Evolutionary conservation across 2,329 filamentous ascomycete species (phyloP), one percentile per base, ranked within the genome.

Genomic region (Shiraia sp.): DNA sequence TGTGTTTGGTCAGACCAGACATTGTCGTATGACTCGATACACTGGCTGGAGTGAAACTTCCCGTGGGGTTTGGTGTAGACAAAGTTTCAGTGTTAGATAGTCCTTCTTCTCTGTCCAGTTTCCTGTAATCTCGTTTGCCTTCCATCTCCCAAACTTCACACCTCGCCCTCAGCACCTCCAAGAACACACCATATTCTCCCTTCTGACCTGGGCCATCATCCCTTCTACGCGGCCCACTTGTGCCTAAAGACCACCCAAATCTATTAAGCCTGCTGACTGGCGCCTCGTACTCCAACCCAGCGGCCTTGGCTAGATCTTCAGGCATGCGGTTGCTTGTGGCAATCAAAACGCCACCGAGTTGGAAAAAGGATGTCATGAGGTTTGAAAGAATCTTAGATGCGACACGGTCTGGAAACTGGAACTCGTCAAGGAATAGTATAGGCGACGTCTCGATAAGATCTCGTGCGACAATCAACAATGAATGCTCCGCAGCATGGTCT

Each of bases 121-220:
- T 75, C 75, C 87, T 55, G 46, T 75, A 92, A 60, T 93, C 88
- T 40, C 75, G 81, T 2, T 79, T 79, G 1, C 87, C 84, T 53
- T 89, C 86, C 80, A 92, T 90, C 62, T 91, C 85, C 86, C 87
- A 91, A 35, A 91, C 83, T 56, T 92, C 87, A 61, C 88, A 92
- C 40, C 88, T 77, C 8, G 86, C 85, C 61, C 86, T 87, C 25
- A 92, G 65, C 0, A 92, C 83, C 30, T 90, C 85, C 8, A 92
- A 72, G 49, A 93, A 92, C 2, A 78, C 78, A 2, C 85, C 80
- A 72, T 91, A 92, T 59, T 92, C 88, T 40, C 85, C 86, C 32
- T 80, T 79, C 27, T 79, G 37, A 40, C 63, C 53, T 27, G 61
- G 55, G 22, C 57, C 65, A 48, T 58, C 70, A 44, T 73, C 66